Percentiles rank a stretch among this genome's conserved stretches.
Evolutionary conservation across 2,329 filamentous ascomycete genomes (phyloP).

Genomic region (Calonectria henricotiae): DNA sequence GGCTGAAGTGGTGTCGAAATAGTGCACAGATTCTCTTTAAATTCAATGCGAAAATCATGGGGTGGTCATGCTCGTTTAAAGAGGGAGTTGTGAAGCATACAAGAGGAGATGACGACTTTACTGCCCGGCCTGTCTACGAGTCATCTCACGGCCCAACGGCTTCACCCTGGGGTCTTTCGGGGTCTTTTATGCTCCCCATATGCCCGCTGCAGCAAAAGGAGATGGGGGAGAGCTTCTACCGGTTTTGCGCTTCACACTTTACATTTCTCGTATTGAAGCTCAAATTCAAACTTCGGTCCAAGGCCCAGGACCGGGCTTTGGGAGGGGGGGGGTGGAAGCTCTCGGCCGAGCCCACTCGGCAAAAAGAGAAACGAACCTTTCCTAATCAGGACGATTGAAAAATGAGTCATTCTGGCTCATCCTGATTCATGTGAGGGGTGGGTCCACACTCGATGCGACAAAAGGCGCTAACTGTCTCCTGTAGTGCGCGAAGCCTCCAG

Average conservation of each 20-base stretch:
- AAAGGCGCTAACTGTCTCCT: not conserved
- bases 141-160: too few relatives aligned
- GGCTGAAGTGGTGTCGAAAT: too few relatives aligned
- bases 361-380: slow-evolving; percentile 11
- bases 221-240: too few relatives aligned
- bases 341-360: not conserved
- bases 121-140: too few relatives aligned
- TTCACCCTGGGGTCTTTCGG: not conserved
- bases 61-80: too few relatives aligned
- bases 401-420: slow-evolving; percentile 59
- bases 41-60: too few relatives aligned
- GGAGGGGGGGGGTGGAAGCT: not conserved
- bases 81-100: too few relatives aligned
- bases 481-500: too few relatives aligned
- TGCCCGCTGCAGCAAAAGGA: not conserved
- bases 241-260: too few relatives aligned
- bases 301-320: not conserved
- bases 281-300: not conserved
- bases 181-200: not conserved
- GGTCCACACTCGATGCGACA: slow-evolving; percentile 14
- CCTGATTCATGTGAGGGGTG: slow-evolving; percentile 38
- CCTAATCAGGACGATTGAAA: slow-evolving; percentile 40
- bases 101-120: too few relatives aligned
- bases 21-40: too few relatives aligned
- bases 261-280: not conserved